Base-by-base conservation (phyloP, 1,284 basidiomycete species). In the Schizophyllum amplum region DNA sequence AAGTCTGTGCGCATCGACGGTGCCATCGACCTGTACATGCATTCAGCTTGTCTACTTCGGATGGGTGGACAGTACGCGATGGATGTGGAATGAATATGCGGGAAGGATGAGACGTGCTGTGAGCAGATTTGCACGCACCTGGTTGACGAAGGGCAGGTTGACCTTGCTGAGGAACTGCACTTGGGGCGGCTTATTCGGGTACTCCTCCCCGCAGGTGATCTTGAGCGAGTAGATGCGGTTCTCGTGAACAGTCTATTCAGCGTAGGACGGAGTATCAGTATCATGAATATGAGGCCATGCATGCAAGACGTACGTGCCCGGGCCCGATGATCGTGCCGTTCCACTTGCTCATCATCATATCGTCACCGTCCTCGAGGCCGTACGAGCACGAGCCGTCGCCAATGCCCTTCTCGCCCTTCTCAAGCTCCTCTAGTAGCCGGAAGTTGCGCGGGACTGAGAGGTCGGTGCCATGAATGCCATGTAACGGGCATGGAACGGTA, bases 331-430 rank as follows among this genome's bases (percentile, higher is more conserved):
- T 96, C 11, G 97, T 99, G 47, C 95, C 96, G 69, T 97, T 98
- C 96, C 96, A 99, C 69, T 94, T 83, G 73, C 86, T 91, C 96
- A 99, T 98, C 75, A 92, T 79, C 72, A 73, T 46, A 71, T 75
- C 1, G 62, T 79, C 4, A 58, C 69, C 0, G 53, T 86, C 17
- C 65, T 86, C 46, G 67, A 68, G 47, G 66, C 74, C 20, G 80
- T 84, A 80, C 64, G 75, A 46, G 66, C 70, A 6, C 68, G 72
- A 93, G 59, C 95, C 96, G 76, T 98, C 96, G 62, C 96, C 96
- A 68, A 99, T 94, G 52, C 97, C 96, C 74, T 99, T 99, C 80
- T 99, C 96, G 66, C 97, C 96, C 75, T 98, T 98, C 76, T 99
- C 96, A 64, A 99, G 89, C 78, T 99, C 95, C 72, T 98, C 94